phyloP scores from a whole-genome alignment of 2,329 filamentous ascomycete genomes.

The Claviceps paspali region DNA sequence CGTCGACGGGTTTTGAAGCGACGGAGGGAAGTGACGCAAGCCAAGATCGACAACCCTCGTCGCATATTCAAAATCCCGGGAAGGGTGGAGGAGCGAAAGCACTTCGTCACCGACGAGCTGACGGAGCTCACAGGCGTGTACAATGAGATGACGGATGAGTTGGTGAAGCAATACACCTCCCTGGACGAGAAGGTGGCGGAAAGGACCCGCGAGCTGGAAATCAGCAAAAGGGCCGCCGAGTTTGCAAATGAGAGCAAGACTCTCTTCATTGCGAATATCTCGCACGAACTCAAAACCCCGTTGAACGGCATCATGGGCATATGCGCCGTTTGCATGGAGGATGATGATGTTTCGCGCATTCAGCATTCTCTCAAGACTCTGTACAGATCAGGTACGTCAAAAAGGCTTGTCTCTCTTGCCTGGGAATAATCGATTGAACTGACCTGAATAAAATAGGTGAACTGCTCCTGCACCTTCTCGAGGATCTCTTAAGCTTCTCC shows the following conservation, averaged over 20 bases:
- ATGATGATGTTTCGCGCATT: slow-evolving; percentile 62
- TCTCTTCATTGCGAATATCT: slow-evolving; percentile 91
- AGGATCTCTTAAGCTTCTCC: slow-evolving; percentile 81
- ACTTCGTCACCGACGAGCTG: slow-evolving; percentile 67
- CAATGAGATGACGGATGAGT: slow-evolving; percentile 86
- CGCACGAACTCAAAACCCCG: slow-evolving; percentile 76
- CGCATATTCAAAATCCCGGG: slow-evolving; percentile 69
- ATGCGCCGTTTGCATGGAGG: slow-evolving; percentile 85
- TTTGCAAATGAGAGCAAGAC: slow-evolving; percentile 97
- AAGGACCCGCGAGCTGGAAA: slow-evolving; percentile 69
- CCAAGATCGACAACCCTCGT: slow-evolving; percentile 21
- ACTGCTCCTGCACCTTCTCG: slow-evolving; percentile 68
- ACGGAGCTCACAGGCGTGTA: slow-evolving; percentile 75
- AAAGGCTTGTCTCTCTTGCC: not conserved
- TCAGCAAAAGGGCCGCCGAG: slow-evolving; percentile 83
- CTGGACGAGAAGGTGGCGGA: slow-evolving; percentile 75
- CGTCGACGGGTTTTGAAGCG: slow-evolving; percentile 22
- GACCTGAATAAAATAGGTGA: slow-evolving; percentile 35
- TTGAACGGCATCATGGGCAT: slow-evolving; percentile 92
- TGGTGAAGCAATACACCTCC: slow-evolving; percentile 71
- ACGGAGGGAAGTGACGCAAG: slow-evolving; percentile 12
- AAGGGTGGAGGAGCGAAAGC: slow-evolving; percentile 61
- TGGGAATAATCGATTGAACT: not conserved
- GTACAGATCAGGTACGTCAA: slow-evolving; percentile 40
- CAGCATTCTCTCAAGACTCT: slow-evolving; percentile 76